Conservation (phyloP, 805 yeast species). For the Cyberlindnera americana region DNA sequence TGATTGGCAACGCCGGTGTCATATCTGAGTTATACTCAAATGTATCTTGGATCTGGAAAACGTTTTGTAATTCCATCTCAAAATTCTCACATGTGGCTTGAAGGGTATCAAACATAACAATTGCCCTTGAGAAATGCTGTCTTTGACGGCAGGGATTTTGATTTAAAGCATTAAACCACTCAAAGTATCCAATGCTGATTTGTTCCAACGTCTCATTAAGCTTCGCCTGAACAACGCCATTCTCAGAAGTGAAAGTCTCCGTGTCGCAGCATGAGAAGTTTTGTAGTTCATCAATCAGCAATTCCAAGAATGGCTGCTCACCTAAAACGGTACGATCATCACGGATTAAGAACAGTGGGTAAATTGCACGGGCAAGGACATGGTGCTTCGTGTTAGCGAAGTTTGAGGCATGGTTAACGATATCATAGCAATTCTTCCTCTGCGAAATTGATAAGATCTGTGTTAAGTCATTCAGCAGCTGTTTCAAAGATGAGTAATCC, state of each 20-base stretch:
- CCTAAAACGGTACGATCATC: slow-evolving; percentile 63
- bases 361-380: slow-evolving; percentile 55
- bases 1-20: slow-evolving; percentile 54
- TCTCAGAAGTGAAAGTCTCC: slow-evolving; percentile 28
- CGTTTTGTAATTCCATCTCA: slow-evolving; percentile 44
- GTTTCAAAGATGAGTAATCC: slow-evolving; percentile 27
- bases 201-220: slow-evolving; percentile 39
- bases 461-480: slow-evolving; percentile 37
- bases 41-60: slow-evolving; percentile 32
- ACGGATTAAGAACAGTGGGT: slow-evolving; percentile 58
- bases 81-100: slow-evolving; percentile 71
- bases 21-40: slow-evolving; percentile 21
- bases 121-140: slow-evolving; percentile 59
- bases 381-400: slow-evolving; percentile 35
- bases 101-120: slow-evolving; percentile 68
- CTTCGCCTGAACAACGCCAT: slow-evolving; percentile 21
- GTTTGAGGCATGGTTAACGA: slow-evolving; percentile 30
- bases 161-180: slow-evolving; percentile 41
- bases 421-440: slow-evolving; percentile 30
- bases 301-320: slow-evolving; percentile 34
- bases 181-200: slow-evolving; percentile 42
- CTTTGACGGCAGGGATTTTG: slow-evolving; percentile 83
- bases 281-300: slow-evolving; percentile 40
- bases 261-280: slow-evolving; percentile 40
- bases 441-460: slow-evolving; percentile 32